Evolutionary conservation across 148 eudicot genomes (phyloP), one percentile per base, ranked within the genome.

Genomic region (Silene uniflora): DNA sequence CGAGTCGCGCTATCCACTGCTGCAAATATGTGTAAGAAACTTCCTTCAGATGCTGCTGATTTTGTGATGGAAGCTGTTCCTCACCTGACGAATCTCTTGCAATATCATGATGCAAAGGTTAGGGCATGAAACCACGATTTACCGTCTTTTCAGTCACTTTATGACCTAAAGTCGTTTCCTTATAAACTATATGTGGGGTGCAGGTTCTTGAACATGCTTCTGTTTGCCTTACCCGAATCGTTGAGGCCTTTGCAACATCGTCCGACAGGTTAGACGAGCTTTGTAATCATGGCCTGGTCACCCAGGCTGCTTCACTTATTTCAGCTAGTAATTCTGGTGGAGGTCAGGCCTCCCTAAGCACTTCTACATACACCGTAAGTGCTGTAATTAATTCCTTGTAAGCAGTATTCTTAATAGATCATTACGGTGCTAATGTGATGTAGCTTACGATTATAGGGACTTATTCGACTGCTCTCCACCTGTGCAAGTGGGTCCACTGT

Each of bases 41-140:
- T 96, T 35, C 94, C 99, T 71, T 87, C 99, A 7, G 99, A 96
- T 92, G 99, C 98, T 24, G 86, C 98, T 77, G 99, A 96, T 73
- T 96, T 96, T 86, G 99, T 96, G 71, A 92, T 96, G 99, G 99
- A 96, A 85, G 98, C 99, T 77, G 98, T 96, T 76, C 99, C 99
- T 69, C 85, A 91, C 78, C 78, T 96, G 77, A 96, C 97, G 13
- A 96, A 96, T 78, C 96, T 96, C 64, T 91, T 96, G 78, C 99
- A 96, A 74, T 96, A 96, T 80, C 99, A 89, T 74, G 99, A 96
- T 84, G 88, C 99, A 25, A 96, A 96, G 98, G 99, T 91, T 65
- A 52, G 83, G 81, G 39, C 70, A 65, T 13, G 47, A 19, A 47
- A 17, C 58, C 12, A 39, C 79, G 10, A 9, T 80, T 65, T 52